These are phyloP conservation scores for Vachellia pachyceras DNA, from an alignment of 306 rosid genomes.

Conservation along the genomic window DNA sequence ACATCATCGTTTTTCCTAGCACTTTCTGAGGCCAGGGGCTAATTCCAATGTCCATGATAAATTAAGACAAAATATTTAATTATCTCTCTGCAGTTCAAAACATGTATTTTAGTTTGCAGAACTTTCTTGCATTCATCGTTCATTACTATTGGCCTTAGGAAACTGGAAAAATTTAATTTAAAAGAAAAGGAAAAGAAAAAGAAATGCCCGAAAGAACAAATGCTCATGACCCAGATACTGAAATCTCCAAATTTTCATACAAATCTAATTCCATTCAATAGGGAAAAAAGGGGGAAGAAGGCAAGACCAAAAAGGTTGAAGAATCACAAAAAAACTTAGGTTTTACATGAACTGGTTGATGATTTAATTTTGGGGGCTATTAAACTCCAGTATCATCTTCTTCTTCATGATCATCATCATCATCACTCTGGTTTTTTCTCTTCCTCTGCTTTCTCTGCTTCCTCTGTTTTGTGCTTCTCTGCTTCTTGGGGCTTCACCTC, in stretches of 20 bases:
- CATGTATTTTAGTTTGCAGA: background rate
- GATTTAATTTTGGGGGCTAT: background rate
- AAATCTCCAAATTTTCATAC: background rate
- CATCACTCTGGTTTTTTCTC: constrained; percentile 17
- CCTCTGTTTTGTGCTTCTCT: background rate
- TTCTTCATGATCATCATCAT: no score
- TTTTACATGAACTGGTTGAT: background rate
- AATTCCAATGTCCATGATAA: background rate
- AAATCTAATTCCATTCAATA: background rate
- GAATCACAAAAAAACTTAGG: background rate
- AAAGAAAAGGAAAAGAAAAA: no score
- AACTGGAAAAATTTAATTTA: background rate
- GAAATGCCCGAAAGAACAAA: background rate
- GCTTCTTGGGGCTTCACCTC: constrained; percentile 2
- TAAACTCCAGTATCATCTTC: background rate
- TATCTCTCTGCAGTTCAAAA: background rate
- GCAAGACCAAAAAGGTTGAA: background rate
- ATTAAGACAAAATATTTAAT: background rate
- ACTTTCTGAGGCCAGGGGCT: no score
- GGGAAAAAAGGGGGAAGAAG: background rate
- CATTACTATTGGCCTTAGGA: background rate
- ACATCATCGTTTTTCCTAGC: no score
- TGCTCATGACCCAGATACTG: background rate
- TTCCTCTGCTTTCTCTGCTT: background rate
- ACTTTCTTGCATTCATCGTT: background rate